Conservation (phyloP, 768 basidiomycete species). For the Mycena albidolilacea region DNA sequence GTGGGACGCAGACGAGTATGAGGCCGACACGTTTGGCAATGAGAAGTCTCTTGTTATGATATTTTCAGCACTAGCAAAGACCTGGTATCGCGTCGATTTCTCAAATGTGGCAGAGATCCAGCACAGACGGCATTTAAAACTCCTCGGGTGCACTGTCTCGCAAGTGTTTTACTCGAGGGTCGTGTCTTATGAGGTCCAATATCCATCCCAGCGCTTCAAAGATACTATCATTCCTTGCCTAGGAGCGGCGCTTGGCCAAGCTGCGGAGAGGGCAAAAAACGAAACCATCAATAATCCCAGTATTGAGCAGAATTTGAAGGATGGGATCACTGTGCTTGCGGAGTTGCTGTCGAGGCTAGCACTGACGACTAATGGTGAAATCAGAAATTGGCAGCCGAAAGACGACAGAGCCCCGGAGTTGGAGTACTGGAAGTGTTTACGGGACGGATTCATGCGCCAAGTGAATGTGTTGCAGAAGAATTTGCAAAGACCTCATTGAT, state of each 20-base stretch:
- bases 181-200: conserved; percentile 10
- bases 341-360: conserved; percentile 5
- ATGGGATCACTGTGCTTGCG: neutral
- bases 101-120: neutral
- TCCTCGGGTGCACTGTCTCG: conserved; percentile 12
- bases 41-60: neutral
- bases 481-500: conserved; percentile 1
- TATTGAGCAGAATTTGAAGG: conserved; percentile 1
- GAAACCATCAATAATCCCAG: neutral
- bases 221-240: conserved; percentile 1
- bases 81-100: conserved; percentile 2
- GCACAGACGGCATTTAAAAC: neutral
- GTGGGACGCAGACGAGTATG: neutral
- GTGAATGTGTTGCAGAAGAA: conserved; percentile 1
- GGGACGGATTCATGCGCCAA: conserved; percentile 1
- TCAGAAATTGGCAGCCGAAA: neutral
- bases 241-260: neutral
- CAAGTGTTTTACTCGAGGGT: conserved; percentile 9
- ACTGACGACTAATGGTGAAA: neutral
- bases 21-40: neutral
- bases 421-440: conserved; percentile 9
- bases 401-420: neutral
- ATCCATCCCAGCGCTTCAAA: conserved; percentile 3
- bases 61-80: neutral
- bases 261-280: neutral